Percentiles rank a stretch among this genome's conserved stretches.
Evolutionary conservation across 495 filamentous ascomycete genomes (phyloP).

Genomic region (Xylaria intraflava): DNA sequence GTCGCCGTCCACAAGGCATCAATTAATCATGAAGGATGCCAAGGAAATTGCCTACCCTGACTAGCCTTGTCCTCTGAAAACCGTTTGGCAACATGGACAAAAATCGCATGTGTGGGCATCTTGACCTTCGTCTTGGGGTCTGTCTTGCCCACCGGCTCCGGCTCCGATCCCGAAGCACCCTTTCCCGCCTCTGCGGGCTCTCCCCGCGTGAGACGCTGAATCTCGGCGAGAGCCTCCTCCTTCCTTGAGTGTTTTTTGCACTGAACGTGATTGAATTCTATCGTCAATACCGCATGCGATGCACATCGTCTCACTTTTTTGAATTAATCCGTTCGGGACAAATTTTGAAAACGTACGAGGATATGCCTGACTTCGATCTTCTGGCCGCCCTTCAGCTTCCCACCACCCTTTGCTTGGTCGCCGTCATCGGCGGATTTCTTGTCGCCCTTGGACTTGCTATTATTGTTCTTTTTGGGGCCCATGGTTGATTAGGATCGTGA

Average conservation of each 20-base stretch:
- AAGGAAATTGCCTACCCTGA: slow-evolving; percentile 51
- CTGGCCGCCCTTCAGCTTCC: slow-evolving; percentile 64
- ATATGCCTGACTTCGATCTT: slow-evolving; percentile 86
- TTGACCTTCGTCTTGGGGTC: slow-evolving; percentile 11
- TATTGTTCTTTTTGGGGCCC: slow-evolving; percentile 26
- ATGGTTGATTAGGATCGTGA: slow-evolving; percentile 1
- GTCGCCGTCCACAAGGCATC: background rate
- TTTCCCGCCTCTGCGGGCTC: slow-evolving; percentile 21
- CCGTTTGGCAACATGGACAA: slow-evolving; percentile 81
- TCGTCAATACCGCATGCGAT: no score
- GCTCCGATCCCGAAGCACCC: background rate
- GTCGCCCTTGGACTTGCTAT: slow-evolving; percentile 38
- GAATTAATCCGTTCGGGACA: background rate
- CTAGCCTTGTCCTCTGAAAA: slow-evolving; percentile 87
- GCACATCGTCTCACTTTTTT: background rate
- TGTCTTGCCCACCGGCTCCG: slow-evolving; percentile 7
- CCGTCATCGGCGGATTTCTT: slow-evolving; percentile 42
- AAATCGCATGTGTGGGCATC: slow-evolving; percentile 52
- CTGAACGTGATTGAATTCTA: slow-evolving; percentile 32
- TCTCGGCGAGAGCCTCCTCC: slow-evolving; percentile 76
- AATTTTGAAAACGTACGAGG: slow-evolving; percentile 46
- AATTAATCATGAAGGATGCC: background rate
- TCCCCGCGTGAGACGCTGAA: slow-evolving; percentile 41
- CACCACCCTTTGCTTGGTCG: slow-evolving; percentile 40
- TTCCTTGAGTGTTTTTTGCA: slow-evolving; percentile 86